Evolutionary conservation across 1,284 basidiomycete species (phyloP), one percentile per base, ranked within the genome.

Genomic region (Sporisorium exsertum): DNA sequence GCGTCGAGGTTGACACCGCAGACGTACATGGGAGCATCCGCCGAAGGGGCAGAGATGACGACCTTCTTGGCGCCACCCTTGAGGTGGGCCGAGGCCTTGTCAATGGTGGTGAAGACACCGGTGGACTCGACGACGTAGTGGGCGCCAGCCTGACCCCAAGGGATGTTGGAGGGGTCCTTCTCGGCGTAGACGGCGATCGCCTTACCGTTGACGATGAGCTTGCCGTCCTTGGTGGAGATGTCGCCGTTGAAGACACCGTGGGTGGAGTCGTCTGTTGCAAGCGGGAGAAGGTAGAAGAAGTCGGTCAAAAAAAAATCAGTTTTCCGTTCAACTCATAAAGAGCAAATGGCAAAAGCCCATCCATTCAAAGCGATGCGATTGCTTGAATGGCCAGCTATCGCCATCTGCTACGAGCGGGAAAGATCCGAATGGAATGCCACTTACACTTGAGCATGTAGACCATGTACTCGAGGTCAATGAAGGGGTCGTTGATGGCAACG

Each of bases 21-120:
- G 71, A 87, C 87, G 82, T 86, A 86, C 96, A 99, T 99, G 83
- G 96, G 96, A 27, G 96, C 97, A 87, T 99, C 97, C 62, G 95
- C 91, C 29, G 97, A 99, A 82, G 96, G 96, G 64, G 96, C 97
- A 80, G 96, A 97, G 90, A 99, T 99, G 89, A 99, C 90, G 86
- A 99, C 96, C 90, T 98, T 99, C 92, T 99, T 98, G 87, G 97
- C 96, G 87, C 97, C 97, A 86, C 97, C 96, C 89, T 97, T 95
- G 88, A 99, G 89, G 89, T 99, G 96, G 81, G 91, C 91, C 62
- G 89, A 89, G 70, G 97, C 96, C 89, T 94, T 95, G 71, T 89
- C 89, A 53, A 78, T 91, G 86, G 96, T 97, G 87, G 96, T 99
- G 91, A 99, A 99, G 87, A 99, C 96, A 92, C 97, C 96, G 83